Percentiles rank a stretch among this genome's conserved stretches.
Evolutionary conservation across 345 rosid species (phyloP).

Genomic region (Hypericum perforatum): DNA sequence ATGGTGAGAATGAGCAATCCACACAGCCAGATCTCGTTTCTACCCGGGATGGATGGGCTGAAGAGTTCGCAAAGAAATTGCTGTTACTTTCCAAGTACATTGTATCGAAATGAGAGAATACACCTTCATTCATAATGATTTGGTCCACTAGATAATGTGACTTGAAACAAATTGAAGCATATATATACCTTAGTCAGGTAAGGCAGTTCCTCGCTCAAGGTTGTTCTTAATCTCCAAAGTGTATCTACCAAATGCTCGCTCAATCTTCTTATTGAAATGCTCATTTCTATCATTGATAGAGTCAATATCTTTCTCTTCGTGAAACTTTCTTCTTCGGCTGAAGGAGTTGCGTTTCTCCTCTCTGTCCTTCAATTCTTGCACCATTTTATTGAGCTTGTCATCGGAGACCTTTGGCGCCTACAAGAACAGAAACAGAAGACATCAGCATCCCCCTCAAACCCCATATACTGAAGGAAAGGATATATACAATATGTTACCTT

Average conservation of each 20-base stretch:
- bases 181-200: slow-evolving; percentile 60
- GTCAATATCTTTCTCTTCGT: slow-evolving; percentile 90
- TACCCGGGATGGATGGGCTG: no score
- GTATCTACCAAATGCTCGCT: slow-evolving; percentile 91
- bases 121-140: no score
- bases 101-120: no score
- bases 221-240: slow-evolving; percentile 94
- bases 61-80: no score
- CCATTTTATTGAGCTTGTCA: slow-evolving; percentile 81
- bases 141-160: no score
- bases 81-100: no score
- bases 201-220: slow-evolving; percentile 94
- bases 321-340: slow-evolving; percentile 84
- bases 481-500: slow-evolving; percentile 39
- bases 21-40: no score
- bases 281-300: slow-evolving; percentile 97
- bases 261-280: slow-evolving; percentile 99
- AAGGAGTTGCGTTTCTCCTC: slow-evolving; percentile 68
- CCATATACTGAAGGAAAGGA: slow-evolving; percentile 1
- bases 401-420: slow-evolving; percentile 76
- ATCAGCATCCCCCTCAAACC: neutral
- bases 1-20: no score
- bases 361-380: slow-evolving; percentile 65
- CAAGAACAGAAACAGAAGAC: neutral
- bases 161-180: no score